Base-by-base conservation (phyloP, 2,329 filamentous ascomycete genomes). In the Phialophora verrucosa region DNA sequence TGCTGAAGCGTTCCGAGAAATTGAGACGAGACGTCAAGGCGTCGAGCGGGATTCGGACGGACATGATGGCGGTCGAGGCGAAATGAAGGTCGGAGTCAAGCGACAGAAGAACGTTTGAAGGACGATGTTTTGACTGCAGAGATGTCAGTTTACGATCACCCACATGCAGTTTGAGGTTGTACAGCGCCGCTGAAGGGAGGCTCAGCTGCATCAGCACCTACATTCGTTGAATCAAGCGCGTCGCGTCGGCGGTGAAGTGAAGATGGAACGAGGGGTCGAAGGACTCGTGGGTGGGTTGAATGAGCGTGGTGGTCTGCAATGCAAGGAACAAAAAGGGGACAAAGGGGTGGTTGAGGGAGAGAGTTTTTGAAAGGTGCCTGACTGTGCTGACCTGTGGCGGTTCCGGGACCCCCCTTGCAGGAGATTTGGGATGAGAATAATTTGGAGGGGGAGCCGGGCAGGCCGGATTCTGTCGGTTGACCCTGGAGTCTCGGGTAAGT, bases 21-120 rank as follows among this genome's bases (percentile, higher is more conserved):
- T 95, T 95, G 78, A 98, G 87, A 74, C 93, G 90, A 74, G 93
- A 96, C 79, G 94, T 96, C 78, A 98, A 82, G 76, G 90, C 88
- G 79, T 97, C 93, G 75, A 98, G 85, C 64, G 95, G 95, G 73
- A 99, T 95, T 84, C 92, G 91, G 76, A 98, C 92, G 73, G 91
- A 85, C 93, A 96, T 97, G 50, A 27, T 68, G 49, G 32, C 4
- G 59, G 20, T 58, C 23, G 20, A 53, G 8, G 59, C 12, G 12
- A 4, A 20, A 42, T 14, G n/a, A 29, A 55, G 31, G 38, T 6
- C 17, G 8, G 8, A 35, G 27, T 35, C 53, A 20, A 29, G 53
- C 31, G 17, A n/a, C n/a, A 55, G 53, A 55, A 55, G 29, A n/a
- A 55, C 2, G 20, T 55, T n/a, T 31, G 12, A n/a, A 55, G 17